Base-by-base conservation (phyloP, 768 basidiomycete species). In the Phaeolepiota aurea region DNA sequence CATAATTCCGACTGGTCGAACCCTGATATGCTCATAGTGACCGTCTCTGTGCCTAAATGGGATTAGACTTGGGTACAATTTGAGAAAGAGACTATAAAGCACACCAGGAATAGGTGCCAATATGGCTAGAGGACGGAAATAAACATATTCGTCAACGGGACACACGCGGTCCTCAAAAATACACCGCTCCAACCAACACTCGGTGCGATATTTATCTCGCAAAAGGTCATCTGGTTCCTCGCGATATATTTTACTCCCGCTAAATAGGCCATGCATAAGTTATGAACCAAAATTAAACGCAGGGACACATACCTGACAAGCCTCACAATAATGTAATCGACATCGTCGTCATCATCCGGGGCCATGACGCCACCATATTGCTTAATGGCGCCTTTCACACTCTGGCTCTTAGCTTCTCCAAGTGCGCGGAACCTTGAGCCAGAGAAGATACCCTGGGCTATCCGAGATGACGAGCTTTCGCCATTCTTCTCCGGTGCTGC, bases 131-230 rank as follows among this genome's bases (percentile, higher is more conserved):
- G 91, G 91, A 3, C 59, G 59, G 50, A 87, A 90, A 0, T 79
- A 74, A 10, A 87, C 54, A 46, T 89, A 79, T 32, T 84, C 83
- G 1, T 79, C 74, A 0, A 76, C 65, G 13, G 63, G 56, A 52
- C 84, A 82, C 38, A 94, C 61, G n/a, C 74, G 70, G 33, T 87
- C 82, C 43, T 82, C 78, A 40, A 76, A 82, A 11, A 90, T 72
- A 50, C 87, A 94, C 32, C 75, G 75, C 57, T 97, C 92, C 1
- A 97, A 67, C 92, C 92, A 97, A 54, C 88, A 93, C 57, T 96
- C 92, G 0, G 92, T 94, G 32, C 91, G 76, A 51, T 79, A 88
- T 48, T 77, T 81, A 2, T 48, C 41, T 34, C 74, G 68, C 46
- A 67, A 50, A 1, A 23, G 9, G 4, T 63, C 58, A 40, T 79